Evolutionary conservation across 2,329 filamentous ascomycete species (phyloP), one percentile per base, ranked within the genome.

Genomic region (Helotiales sp.): DNA sequence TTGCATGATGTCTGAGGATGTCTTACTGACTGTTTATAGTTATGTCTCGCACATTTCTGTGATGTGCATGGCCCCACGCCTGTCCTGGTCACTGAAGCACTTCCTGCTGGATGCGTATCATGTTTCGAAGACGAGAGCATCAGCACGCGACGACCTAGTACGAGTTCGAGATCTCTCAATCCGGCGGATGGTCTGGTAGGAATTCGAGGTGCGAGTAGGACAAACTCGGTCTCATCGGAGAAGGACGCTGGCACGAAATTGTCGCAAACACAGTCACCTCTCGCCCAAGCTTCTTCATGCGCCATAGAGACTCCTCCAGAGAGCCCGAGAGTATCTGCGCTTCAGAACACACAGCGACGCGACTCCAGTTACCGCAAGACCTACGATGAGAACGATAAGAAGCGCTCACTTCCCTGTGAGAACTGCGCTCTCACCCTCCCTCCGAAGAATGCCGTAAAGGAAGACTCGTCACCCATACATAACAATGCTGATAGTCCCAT

Each of bases 21-120:
- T 54, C 53, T 27, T 60, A 56, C 64, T 69, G 46, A 67, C 55
- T 40, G 55, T 42, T 55, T 53, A 49, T 81, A 88, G 85, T 75
- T 88, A 70, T 87, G 84, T 71, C 79, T 89, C 66, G 86, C 86
- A 67, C 85, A 88, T 71, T 88, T 88, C 70, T 89, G 86, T 78
- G 86, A 89, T 71, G 78, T 83, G 62, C 86, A 89, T 74, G 86
- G 86, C 61, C 86, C 86, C 49, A 88, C 85, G 47, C 85, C 85
- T 50, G 73, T 89, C 58, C 87, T 89, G 82, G 85, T 88, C 67
- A 89, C 86, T 33, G 85, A 89, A 70, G 85, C 84, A 49, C 73
- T 87, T 13, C 82, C 84, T 2, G 81, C 84, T 12, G 78, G 81
- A 48, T 89, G 86, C 68, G 76, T 76, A 57, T 76, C 79, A 65